Evolutionary conservation across 2,329 filamentous ascomycete genomes (phyloP), one percentile per base, ranked within the genome.

Genomic region (Dothideomycetes sp.): DNA sequence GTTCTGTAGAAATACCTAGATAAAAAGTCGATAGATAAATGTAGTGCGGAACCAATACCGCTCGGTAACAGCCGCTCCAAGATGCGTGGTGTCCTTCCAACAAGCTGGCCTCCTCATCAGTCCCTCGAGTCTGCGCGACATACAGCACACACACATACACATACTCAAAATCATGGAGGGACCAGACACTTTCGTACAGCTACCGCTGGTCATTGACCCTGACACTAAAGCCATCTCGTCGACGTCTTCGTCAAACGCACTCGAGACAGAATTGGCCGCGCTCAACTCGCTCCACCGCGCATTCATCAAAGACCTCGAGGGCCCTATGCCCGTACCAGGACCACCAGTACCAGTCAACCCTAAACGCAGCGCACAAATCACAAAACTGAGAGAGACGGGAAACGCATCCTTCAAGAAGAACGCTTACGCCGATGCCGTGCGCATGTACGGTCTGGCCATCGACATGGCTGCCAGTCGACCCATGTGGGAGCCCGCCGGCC

Each of bases 301-400:
- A 30, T 75, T 96, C 46, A 69, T 91, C 52, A 19, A 23, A 17
- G 46, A 46, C 37, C 63, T 64, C 41, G 74, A 86, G 51, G 71
- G 76, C 0, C 76, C 81, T 5, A 72, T 76, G 45, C 64, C 65
- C 43, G 71, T 86, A 15, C 89, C 89, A 0, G 87, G 88, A 4
- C 83, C 89, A 0, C 91, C 91, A 0, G 74, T 94, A 29, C 88
- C 88, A 45, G 81, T 95, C 47, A 93, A 94, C 70, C 88, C 86
- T 37, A 94, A 95, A 68, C 85, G 89, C 56, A 80, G 76, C 50
- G 86, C 84, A 24, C 79, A 88, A 58, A 83, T 98, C 63, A 77
- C 72, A 64, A 96, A 96, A 67, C 79, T 96, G 50, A 84, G 87
- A 59, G 91, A 96, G 61, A 75, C 74, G 43, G 89, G 86, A 54